A percentile compares a stretch with the other conserved stretches of the same genome.
These are phyloP conservation scores for Epithele typhae DNA, from an alignment of 768 basidiomycete genomes.

Conservation along the genomic window DNA sequence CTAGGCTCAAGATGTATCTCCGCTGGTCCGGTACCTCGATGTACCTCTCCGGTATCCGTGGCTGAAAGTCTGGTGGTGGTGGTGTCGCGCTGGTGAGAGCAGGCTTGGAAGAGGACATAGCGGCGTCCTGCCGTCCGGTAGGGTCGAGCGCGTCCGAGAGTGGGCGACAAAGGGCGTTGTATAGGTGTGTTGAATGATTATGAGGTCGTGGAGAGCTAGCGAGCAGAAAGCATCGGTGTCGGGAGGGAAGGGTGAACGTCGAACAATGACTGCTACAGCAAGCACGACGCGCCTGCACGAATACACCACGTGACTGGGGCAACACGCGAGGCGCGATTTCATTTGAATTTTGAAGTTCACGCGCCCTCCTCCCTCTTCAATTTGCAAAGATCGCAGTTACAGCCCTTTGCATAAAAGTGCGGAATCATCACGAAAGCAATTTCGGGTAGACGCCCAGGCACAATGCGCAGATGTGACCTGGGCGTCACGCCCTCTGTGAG, in stretches of 20 bases:
- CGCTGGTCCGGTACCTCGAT: conserved; percentile 77
- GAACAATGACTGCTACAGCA: background rate
- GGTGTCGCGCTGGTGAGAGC: background rate
- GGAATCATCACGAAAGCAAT: too few relatives aligned
- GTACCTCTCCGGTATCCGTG: conserved; percentile 71
- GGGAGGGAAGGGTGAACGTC: background rate
- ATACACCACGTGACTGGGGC: background rate
- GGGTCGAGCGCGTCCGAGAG: too few relatives aligned
- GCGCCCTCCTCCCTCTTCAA: too few relatives aligned
- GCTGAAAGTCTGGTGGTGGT: conserved; percentile 22
- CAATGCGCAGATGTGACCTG: too few relatives aligned
- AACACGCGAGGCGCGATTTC: background rate
- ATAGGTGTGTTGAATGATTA: background rate
- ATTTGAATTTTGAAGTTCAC: too few relatives aligned
- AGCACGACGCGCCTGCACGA: background rate
- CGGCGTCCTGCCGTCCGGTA: too few relatives aligned
- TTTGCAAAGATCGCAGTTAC: too few relatives aligned
- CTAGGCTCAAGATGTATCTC: conserved; percentile 72
- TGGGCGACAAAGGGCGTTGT: background rate
- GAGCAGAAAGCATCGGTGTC: background rate
- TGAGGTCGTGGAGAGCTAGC: background rate
- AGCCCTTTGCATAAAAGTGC: too few relatives aligned
- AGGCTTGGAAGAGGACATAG: conserved; percentile 18
- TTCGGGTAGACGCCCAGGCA: too few relatives aligned
- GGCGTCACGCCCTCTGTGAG: too few relatives aligned